Base-by-base conservation (phyloP, 106 monocot species). In the Chionographis japonica region DNA sequence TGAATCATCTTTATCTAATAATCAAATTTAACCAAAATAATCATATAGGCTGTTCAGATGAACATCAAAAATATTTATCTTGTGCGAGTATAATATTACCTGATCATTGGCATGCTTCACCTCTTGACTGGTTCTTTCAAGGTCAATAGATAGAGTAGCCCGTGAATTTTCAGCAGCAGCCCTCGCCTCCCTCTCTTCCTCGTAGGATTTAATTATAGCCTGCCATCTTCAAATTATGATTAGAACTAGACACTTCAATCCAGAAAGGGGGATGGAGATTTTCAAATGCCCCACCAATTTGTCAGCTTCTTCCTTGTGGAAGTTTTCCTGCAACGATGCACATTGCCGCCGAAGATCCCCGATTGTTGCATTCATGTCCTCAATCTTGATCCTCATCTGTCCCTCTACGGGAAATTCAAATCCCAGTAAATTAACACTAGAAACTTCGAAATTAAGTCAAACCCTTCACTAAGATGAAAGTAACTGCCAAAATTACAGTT, bases 1-100 rank as follows among this genome's bases (percentile, higher is more conserved):
- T 91, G 88, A 49, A 88, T 62, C 60, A 81, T 75, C 76, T 84
- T 91, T 52, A 95, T 67, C 95, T 95, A 46, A 73, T 53, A 52
- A 16, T 5, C 14, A 71, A 42, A 64, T 57, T 8, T 16, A 41
- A 14, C 37, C 10, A 42, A 58, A 63, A 72, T 58, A 62, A 51
- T 10, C 62, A 46, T 72, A 56, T 20, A 35, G 50, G 12, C 11
- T 51, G 40, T 66, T 16, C 13, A 46, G 1, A 16, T 11, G 10
- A 5, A 27, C 12, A 11, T 4, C 37, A 37, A 19, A 52, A 37
- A 36, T 41, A 36, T 62, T 14, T 38, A 4, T 40, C 3, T 50
- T 52, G 46, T 43, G 36, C 51, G 15, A 14, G 18, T 41, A 40
- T 37, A 52, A 53, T 4, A 6, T 4, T 73, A 92, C 95, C 81